Evolutionary conservation across 768 basidiomycete species (phyloP), one percentile per base, ranked within the genome.

Genomic region (Tephrocybe sp.): DNA sequence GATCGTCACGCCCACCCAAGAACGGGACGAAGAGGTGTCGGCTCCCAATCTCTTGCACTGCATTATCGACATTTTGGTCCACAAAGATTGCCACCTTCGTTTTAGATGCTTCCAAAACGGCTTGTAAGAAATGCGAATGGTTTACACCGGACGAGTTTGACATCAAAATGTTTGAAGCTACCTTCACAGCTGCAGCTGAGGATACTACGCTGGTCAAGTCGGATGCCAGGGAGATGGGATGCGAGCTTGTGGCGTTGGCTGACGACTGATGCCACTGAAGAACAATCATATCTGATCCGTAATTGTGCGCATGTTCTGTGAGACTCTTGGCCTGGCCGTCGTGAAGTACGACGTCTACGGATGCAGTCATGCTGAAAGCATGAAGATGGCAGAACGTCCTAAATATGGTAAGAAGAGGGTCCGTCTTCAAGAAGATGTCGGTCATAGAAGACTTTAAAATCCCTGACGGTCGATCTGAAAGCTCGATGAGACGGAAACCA

Each of bases 1-100:
- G 77, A 62, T 97, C 94, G 64, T 98, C 94, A 0, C 91, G 88
- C 0, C 95, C 95, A 22, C 95, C 94, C 63, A 92, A 88, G 78
- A 97, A 97, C 0, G 92, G 90, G 11, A 97, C 61, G 67, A 92
- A 88, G 12, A 97, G 57, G 61, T 91, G 88, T 58, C 82, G 77
- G 12, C 59, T 63, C 23, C 66, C 65, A 30, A 63, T 47, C 38
- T 55, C 46, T 24, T 23, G 21, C 8, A 54, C 51, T 18, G 48
- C 38, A 31, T 33, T 25, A 22, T 36, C 50, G 42, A 72, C 69
- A 29, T 75, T 77, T 33, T 79, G 76, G 59, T 95, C 91, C 40
- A 97, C 77, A 60, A 86, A 91, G 12, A 97, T 66, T 1, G 84
- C 92, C 16, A 95, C 88, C 58, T 97, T 90, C 18, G 73, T 80